Conservation (phyloP, 2,329 filamentous ascomycete species). For the Fusarium globosum region DNA sequence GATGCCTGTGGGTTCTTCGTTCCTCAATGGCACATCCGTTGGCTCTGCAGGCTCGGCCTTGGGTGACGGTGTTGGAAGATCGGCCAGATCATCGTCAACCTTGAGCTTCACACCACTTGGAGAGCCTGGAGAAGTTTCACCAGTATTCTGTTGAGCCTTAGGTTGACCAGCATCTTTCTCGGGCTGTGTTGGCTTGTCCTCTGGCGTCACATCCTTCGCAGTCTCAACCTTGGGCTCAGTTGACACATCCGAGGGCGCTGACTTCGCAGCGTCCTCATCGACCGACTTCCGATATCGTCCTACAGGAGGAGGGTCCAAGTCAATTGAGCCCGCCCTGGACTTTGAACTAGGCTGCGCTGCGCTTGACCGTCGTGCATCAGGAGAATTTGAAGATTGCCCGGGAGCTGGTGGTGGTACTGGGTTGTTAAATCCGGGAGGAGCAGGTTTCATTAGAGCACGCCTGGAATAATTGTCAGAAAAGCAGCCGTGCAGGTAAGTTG, state of each 20-base stretch:
- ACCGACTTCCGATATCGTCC: slow-evolving; percentile 4
- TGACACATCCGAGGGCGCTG: not conserved
- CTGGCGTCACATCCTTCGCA: fast-evolving
- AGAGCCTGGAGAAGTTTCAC: not conserved
- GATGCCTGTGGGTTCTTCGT: not conserved
- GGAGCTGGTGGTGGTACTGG: slow-evolving; percentile 30
- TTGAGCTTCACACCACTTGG: slow-evolving; percentile 6
- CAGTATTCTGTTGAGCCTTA: not conserved
- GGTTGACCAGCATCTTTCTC: not conserved
- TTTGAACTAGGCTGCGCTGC: not conserved
- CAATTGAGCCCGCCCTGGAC: slow-evolving; percentile 4
- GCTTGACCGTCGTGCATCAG: not conserved
- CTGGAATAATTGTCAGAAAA: slow-evolving; percentile 23
- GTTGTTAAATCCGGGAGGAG: slow-evolving; percentile 29
- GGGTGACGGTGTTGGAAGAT: not conserved
- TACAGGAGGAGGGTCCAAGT: slow-evolving; percentile 30
- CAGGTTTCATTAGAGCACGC: slow-evolving; percentile 46
- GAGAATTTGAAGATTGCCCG: not conserved
- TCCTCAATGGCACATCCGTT: not conserved
- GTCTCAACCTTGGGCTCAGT: not conserved
- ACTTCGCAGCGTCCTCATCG: not conserved
- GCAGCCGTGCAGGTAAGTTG: not conserved
- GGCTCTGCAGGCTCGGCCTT: not conserved
- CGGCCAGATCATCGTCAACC: not conserved
- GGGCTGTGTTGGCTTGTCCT: not conserved